phyloP scores from a whole-genome alignment of 805 yeast species.

The Kurtzmaniella fragi region DNA sequence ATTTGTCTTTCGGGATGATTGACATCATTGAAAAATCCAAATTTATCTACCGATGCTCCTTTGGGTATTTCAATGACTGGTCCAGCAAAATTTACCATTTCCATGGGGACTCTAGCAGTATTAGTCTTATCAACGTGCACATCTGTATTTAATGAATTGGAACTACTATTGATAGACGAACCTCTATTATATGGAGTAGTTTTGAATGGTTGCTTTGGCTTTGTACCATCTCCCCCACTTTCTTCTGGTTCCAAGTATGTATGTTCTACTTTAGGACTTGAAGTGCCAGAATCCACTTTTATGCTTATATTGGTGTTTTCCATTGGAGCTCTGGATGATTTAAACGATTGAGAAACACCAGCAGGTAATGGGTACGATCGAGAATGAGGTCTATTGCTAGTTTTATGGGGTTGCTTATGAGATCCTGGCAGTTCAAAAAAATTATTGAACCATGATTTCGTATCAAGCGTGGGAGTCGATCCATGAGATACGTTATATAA shows the following conservation, averaged over 20 bases:
- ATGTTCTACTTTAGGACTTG: neutral
- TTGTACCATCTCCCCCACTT: neutral
- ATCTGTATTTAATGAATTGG: neutral
- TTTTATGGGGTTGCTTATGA: neutral
- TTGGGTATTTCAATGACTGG: neutral
- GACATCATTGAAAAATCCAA: conserved; percentile 40
- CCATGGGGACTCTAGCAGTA: conserved; percentile 33
- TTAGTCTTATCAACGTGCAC: neutral
- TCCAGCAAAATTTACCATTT: conserved; percentile 28
- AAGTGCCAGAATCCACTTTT: neutral
- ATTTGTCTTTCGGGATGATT: neutral
- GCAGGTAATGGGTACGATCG: neutral
- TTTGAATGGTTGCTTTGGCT: neutral
- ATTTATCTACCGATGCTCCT: conserved; percentile 36
- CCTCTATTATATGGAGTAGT: neutral
- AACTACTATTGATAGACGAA: neutral
- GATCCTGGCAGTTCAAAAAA: too few species aligned
- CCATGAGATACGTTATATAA: too few species aligned
- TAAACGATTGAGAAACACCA: neutral
- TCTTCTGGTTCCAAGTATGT: too few species aligned
- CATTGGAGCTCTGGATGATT: neutral
- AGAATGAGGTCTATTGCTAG: neutral
- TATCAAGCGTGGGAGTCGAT: too few species aligned
- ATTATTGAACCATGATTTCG: too few species aligned
- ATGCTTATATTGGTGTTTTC: conserved; percentile 5